phyloP scores from a whole-genome alignment of 371 early-diverging fungal genomes.

The Batkoa obscura region DNA sequence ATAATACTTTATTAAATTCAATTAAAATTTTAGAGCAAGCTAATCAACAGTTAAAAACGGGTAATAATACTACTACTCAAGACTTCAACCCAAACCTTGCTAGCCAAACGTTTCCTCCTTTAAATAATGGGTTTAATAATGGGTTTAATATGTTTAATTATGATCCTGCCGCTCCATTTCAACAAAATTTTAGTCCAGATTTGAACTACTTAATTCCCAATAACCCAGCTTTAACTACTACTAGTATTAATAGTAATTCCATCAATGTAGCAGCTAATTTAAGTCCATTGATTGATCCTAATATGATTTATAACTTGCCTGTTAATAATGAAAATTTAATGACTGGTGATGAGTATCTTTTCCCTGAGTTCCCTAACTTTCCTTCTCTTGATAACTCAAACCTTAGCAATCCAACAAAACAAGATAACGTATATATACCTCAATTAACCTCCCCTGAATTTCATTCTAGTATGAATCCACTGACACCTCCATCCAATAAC shows the following conservation, averaged over 20 bases:
- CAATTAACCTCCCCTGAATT: neutral
- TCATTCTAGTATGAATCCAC: neutral
- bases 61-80: neutral
- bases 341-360: neutral
- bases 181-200: neutral
- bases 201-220: neutral
- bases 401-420: neutral
- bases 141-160: no score
- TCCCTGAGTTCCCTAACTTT: neutral
- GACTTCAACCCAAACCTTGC: neutral
- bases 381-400: no score
- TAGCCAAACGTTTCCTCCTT: neutral
- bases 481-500: neutral
- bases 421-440: neutral
- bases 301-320: no score
- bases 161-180: neutral
- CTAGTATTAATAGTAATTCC: no score
- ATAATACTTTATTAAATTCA: conserved; percentile 8
- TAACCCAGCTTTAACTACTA: neutral
- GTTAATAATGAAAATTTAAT: neutral
- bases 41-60: neutral
- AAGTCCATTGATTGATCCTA: no score
- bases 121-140: no score
- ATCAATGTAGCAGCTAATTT: no score
- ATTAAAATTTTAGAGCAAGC: neutral